Conservation (phyloP, 2,329 filamentous ascomycete species). For the Epichloe bromicola region DNA sequence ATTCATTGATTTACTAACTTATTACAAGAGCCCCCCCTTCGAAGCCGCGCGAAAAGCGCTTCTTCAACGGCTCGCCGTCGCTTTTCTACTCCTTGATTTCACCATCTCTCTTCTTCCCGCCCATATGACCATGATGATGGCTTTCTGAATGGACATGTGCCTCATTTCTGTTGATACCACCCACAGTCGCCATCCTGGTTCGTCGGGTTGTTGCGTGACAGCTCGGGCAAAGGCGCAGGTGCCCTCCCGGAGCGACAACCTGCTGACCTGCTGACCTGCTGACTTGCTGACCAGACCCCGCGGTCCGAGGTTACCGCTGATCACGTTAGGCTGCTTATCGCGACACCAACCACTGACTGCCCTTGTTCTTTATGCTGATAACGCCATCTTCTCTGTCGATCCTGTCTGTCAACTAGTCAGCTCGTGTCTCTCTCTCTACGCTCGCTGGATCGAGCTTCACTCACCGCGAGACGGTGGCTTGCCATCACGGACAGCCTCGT, state of each 20-base stretch:
- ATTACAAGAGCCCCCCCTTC: not conserved
- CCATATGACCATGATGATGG: slow-evolving; percentile 6
- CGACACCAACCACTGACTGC: slow-evolving; percentile 1
- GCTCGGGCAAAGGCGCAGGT: not conserved
- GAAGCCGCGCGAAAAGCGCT: not conserved
- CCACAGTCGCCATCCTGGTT: not conserved
- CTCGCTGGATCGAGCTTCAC: slow-evolving; percentile 5
- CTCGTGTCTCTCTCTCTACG: not conserved
- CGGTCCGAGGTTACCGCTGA: slow-evolving; percentile 7
- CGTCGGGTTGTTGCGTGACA: not conserved
- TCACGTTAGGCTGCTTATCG: slow-evolving; percentile 5
- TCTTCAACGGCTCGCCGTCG: too few species aligned
- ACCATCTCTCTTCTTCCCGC: not conserved
- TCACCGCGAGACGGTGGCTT: slow-evolving; percentile 3
- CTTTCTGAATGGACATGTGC: slow-evolving; percentile 5
- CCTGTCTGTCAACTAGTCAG: not conserved
- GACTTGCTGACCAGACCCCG: slow-evolving; percentile 8
- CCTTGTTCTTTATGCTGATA: not conserved
- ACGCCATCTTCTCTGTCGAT: not conserved
- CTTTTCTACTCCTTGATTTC: not conserved
- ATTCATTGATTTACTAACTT: too few species aligned
- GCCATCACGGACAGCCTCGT: not conserved
- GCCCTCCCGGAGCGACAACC: not conserved
- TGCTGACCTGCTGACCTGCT: slow-evolving; percentile 4
- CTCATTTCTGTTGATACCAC: slow-evolving; percentile 1